Conservation (phyloP, 495 filamentous ascomycete genomes). For the Penicillium parvum region DNA sequence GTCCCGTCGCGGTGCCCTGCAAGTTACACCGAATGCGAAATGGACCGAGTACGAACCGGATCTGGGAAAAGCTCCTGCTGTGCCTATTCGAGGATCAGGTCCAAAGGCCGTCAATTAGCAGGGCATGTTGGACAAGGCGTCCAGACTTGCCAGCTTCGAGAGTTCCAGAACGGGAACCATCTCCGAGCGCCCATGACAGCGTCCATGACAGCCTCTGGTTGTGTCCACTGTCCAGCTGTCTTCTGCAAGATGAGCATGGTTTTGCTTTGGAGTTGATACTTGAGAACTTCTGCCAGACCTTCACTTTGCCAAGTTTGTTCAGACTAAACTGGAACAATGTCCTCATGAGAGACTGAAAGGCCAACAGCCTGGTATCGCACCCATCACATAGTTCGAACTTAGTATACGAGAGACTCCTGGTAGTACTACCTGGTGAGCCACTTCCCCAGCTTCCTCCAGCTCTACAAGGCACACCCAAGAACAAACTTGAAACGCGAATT, state of each 20-base stretch:
- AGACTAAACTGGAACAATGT: neutral
- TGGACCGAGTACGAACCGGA: slow-evolving; percentile 18
- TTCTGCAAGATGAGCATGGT: slow-evolving; percentile 7
- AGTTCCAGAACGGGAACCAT: slow-evolving; percentile 1
- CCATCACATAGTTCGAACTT: too few species aligned
- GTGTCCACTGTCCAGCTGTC: neutral
- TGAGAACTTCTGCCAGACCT: too few species aligned
- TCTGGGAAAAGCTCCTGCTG: slow-evolving; percentile 16
- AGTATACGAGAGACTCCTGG: neutral
- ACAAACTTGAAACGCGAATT: too few species aligned
- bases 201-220: too few species aligned
- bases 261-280: too few species aligned
- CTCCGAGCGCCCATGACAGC: slow-evolving; percentile 3
- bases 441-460: neutral
- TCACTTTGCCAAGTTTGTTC: neutral
- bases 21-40: slow-evolving; percentile 24
- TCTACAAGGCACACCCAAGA: neutral
- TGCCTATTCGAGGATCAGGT: slow-evolving; percentile 7
- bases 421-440: neutral
- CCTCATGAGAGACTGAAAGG: too few species aligned
- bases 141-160: slow-evolving; percentile 1
- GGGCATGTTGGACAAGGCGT: slow-evolving; percentile 23
- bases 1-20: neutral
- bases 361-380: too few species aligned
- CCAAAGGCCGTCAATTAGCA: neutral